Evolutionary conservation across 805 yeast genomes (phyloP).

Genomic region (Kluyveromyces nonfermentans): DNA sequence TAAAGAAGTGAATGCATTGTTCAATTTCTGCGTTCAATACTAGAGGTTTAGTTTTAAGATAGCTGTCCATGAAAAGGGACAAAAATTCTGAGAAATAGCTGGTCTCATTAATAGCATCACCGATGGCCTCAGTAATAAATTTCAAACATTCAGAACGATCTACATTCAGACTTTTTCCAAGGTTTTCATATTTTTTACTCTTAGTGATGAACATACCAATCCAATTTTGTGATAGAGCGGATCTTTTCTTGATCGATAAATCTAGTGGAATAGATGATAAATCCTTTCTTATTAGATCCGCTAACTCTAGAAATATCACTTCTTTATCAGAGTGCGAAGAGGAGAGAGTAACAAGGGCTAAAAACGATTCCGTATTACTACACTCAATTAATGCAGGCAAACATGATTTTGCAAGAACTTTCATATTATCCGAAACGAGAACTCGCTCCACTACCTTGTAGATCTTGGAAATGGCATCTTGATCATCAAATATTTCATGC

Average conservation of each 20-base stretch:
- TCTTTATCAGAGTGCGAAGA: slow-evolving; percentile 3
- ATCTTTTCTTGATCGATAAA: slow-evolving; percentile 27
- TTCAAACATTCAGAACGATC: slow-evolving; percentile 42
- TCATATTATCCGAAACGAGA: slow-evolving; percentile 14
- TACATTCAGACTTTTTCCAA: slow-evolving; percentile 41
- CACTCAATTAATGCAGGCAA: slow-evolving; percentile 2
- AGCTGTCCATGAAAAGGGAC: slow-evolving; percentile 50
- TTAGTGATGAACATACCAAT: slow-evolving; percentile 45
- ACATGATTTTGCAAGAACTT: neutral
- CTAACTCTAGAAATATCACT: slow-evolving; percentile 4
- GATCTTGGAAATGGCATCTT: slow-evolving; percentile 19
- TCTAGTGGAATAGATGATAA: slow-evolving; percentile 10
- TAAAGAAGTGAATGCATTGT: slow-evolving; percentile 49
- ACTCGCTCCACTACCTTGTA: slow-evolving; percentile 13
- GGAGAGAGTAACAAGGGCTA: slow-evolving; percentile 3
- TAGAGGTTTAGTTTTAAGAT: slow-evolving; percentile 36
- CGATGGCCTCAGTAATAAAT: slow-evolving; percentile 50
- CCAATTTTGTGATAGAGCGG: slow-evolving; percentile 57
- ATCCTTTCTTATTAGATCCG: slow-evolving; percentile 12
- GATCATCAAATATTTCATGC: slow-evolving; percentile 11
- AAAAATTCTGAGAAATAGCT: slow-evolving; percentile 42
- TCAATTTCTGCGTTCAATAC: slow-evolving; percentile 22
- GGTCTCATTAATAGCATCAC: slow-evolving; percentile 48
- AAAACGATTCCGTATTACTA: neutral
- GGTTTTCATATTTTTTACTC: slow-evolving; percentile 40